Base-by-base conservation (phyloP, 768 basidiomycete genomes). In the Wakefieldia striispora region DNA sequence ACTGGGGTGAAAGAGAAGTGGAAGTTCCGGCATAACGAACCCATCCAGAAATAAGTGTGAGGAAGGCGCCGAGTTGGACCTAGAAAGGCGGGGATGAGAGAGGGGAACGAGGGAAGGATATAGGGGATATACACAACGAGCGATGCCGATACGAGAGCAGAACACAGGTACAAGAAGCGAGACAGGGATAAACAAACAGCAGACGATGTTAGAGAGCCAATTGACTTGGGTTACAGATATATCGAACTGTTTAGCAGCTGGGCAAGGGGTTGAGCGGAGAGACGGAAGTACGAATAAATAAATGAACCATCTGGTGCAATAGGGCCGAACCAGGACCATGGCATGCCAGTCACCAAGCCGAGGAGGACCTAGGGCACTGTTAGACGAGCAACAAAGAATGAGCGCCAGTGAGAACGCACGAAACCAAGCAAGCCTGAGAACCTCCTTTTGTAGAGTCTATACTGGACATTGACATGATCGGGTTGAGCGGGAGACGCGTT, bases 311-410 rank as follows among this genome's bases (percentile, higher is more conserved):
- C 64, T 36, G 81, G 82, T 0, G 90, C 73, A 46, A 94, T 91
- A 3, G 91, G 87, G 4, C 90, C 89, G 59, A 92, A 93, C 89
- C 89, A 93, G 4, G 86, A 77, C 79, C 82, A 83, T 7, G 77
- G 69, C 83, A 88, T 81, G 6, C 79, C 88, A 2, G 76, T 71
- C 11, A 82, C 75, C 35, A 84, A 63, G 46, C 82, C 86, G 27
- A 91, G 68, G 26, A 85, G 26, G 10, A 85, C 72, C 88, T 88
- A 43, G 3, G 14, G 8, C 8, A 4, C 29, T 11, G 21, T 3
- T 33, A 29, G 21, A 20, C 14, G 33, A 40, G 14, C 9, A 40
- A 17, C 40, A 29, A 11, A 12, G 2, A 9, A 29, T 4, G 10
- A 29, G 27, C 11, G 2, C 2, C 21, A 3, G 19, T 8, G 26